Conservation (phyloP, 2,329 filamentous ascomycete genomes). For the Aspergillus calidoustus region DNA sequence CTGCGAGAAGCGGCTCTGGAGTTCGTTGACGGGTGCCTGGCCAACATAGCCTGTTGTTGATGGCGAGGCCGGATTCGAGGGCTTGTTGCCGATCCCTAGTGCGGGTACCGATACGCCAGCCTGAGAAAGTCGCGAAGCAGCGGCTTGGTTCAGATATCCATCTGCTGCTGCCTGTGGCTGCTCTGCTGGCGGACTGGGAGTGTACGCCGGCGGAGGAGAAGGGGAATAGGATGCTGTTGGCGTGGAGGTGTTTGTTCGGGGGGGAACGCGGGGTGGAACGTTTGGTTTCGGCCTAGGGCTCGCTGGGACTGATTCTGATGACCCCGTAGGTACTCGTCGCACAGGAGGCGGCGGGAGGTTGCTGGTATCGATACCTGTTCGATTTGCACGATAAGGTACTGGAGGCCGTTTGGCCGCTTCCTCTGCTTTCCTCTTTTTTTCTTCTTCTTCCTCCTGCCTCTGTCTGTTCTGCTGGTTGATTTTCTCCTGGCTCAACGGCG, state of each 20-base stretch:
- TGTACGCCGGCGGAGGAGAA: constrained; percentile 52
- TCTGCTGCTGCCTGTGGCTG: constrained; percentile 35
- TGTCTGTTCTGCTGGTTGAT: constrained; percentile 36
- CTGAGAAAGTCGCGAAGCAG: constrained; percentile 68
- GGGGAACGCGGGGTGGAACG: constrained; percentile 72
- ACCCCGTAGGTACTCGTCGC: constrained; percentile 45
- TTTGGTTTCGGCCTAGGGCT: constrained; percentile 54
- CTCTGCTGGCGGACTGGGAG: constrained; percentile 43
- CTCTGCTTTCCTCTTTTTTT: constrained; percentile 24
- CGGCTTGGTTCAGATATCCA: constrained; percentile 59
- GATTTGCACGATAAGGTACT: constrained; percentile 70
- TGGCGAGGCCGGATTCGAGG: constrained; percentile 28
- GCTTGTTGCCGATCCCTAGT: constrained; percentile 67
- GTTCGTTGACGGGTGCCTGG: constrained; percentile 61
- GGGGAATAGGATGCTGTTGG: constrained; percentile 46
- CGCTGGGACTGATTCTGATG: constrained; percentile 31
- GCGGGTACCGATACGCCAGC: constrained; percentile 80
- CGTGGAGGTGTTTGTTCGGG: constrained; percentile 63
- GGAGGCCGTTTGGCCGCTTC: constrained; percentile 51
- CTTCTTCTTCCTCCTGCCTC: constrained; percentile 26
- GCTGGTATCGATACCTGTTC: constrained; percentile 70
- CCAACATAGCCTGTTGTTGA: constrained; percentile 27
- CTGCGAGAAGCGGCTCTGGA: constrained; percentile 70
- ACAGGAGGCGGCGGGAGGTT: constrained; percentile 73
- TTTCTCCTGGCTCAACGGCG: constrained; percentile 46